A percentile compares a stretch with the other conserved stretches of the same genome.
Conservation (phyloP, 176 grass and related monocot genomes). For the Areca catechu region DNA sequence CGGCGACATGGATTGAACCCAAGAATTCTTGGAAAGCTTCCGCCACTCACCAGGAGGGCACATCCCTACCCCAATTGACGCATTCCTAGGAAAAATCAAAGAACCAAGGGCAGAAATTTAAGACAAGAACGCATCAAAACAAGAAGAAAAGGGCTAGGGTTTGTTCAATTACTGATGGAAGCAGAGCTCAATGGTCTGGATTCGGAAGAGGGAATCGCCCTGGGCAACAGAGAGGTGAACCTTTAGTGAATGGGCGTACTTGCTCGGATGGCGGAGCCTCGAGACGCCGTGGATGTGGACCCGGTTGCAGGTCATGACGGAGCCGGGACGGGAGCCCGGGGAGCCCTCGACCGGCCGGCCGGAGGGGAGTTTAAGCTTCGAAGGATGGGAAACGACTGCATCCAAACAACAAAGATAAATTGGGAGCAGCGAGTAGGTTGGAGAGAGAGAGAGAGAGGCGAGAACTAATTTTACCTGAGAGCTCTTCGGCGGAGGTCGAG, state of each 20-base stretch:
- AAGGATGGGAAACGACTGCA: conserved; percentile 33
- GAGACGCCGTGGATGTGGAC: conserved; percentile 54
- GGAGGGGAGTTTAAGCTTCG: conserved; percentile 1
- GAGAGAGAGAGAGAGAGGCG: not conserved
- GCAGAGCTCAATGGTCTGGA: conserved; percentile 64
- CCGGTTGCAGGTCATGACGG: conserved; percentile 39
- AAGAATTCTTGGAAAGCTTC: conserved; percentile 64
- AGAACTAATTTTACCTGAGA: conserved; percentile 40
- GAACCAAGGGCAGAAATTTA: not conserved
- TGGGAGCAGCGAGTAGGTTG: not conserved
- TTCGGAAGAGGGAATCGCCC: conserved; percentile 25
- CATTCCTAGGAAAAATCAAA: conserved; percentile 38
- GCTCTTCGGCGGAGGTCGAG: conserved; percentile 20
- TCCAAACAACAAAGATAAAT: not conserved
- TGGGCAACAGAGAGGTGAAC: conserved; percentile 32
- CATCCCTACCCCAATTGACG: conserved; percentile 59
- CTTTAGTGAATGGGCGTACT: conserved; percentile 57
- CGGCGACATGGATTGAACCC: conserved; percentile 55
- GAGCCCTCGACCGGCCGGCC: conserved; percentile 23
- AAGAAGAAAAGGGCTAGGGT: conserved; percentile 12
- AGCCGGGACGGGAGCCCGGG: conserved; percentile 23
- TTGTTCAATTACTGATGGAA: conserved; percentile 59
- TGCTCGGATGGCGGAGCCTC: conserved; percentile 53
- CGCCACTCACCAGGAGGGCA: conserved; percentile 57
- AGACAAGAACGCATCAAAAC: not conserved